Evolutionary conservation across 73 alveolate genomes (phyloP).

Genomic region (Diophrys appendiculata): DNA sequence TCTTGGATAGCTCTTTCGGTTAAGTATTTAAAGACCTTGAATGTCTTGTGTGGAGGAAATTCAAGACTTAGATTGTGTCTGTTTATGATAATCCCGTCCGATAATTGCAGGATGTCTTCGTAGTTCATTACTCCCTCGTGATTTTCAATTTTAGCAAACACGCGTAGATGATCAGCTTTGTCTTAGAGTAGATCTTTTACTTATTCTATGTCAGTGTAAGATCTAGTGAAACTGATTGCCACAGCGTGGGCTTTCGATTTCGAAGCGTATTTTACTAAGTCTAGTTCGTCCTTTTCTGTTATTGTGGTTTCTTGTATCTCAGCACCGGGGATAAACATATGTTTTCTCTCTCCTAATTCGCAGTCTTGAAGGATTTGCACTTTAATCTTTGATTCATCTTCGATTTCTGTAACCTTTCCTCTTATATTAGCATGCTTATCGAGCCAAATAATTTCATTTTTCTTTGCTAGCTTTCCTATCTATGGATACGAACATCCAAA

Average conservation of each 20-base stretch:
- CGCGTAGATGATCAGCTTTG: background rate
- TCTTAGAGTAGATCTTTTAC: constrained; percentile 10
- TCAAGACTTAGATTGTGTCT: constrained; percentile 23
- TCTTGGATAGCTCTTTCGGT: constrained; percentile 12
- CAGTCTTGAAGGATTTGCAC: constrained; percentile 1
- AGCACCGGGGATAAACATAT: constrained; percentile 15
- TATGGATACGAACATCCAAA: constrained; percentile 12
- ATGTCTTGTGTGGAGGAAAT: constrained; percentile 15
- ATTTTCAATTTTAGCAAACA: constrained; percentile 24
- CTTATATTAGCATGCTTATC: constrained; percentile 14
- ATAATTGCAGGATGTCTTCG: constrained; percentile 12
- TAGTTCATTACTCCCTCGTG: constrained; percentile 16
- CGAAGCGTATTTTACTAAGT: constrained; percentile 17
- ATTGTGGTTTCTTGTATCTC: constrained; percentile 4
- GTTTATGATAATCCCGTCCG: constrained; percentile 21
- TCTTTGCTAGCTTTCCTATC: constrained; percentile 13
- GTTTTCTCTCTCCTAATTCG: constrained; percentile 7
- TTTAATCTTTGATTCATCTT: constrained; percentile 4
- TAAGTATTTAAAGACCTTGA: constrained; percentile 16
- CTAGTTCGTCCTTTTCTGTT: constrained; percentile 22
- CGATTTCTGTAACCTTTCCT: constrained; percentile 13
- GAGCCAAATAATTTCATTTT: constrained; percentile 10
- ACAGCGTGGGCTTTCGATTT: constrained; percentile 1
- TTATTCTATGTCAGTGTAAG: constrained; percentile 6
- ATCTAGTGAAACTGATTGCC: constrained; percentile 7